Evolutionary conservation across 345 rosid species (phyloP).

Genomic region (Erucastrum elatum): DNA sequence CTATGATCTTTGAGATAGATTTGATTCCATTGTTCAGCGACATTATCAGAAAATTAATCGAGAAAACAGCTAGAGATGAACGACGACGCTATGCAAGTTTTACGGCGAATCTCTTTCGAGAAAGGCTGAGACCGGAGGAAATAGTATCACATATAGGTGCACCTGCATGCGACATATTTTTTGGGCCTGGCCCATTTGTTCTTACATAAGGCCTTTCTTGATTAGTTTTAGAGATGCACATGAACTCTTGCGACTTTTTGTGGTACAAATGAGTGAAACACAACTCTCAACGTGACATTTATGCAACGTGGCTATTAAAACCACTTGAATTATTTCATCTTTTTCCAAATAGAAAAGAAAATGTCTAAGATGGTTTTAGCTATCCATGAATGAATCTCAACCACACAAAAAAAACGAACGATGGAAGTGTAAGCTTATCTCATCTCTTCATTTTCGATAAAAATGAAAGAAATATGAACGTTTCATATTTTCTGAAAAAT

Average conservation of each 20-base stretch:
- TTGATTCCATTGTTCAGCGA: slow-evolving; percentile 67
- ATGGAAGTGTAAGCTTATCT: slow-evolving; percentile 24
- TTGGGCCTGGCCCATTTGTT: slow-evolving; percentile 30
- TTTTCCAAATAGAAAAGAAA: not conserved
- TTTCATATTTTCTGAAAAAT: slow-evolving; percentile 2
- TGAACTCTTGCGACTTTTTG: no score
- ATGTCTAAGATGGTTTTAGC: not conserved
- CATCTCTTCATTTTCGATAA: slow-evolving; percentile 12
- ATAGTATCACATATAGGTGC: not conserved
- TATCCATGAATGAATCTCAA: not conserved
- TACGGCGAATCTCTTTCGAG: slow-evolving; percentile 20
- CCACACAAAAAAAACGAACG: slow-evolving; percentile 23
- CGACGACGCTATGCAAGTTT: not conserved
- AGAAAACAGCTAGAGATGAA: slow-evolving; percentile 5
- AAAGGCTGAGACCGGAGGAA: not conserved
- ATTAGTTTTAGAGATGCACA: no score
- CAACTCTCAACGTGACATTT: not conserved
- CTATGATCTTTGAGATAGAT: slow-evolving; percentile 65
- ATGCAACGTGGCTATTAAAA: not conserved
- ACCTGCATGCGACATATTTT: not conserved
- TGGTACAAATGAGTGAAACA: no score
- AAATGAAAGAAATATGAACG: not conserved
- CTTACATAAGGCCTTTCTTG: not conserved
- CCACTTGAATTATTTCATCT: not conserved
- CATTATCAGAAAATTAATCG: slow-evolving; percentile 38